These are phyloP conservation scores for Alternaria sp. DNA, from an alignment of 2,329 filamentous ascomycete species.

Conservation along the genomic window DNA sequence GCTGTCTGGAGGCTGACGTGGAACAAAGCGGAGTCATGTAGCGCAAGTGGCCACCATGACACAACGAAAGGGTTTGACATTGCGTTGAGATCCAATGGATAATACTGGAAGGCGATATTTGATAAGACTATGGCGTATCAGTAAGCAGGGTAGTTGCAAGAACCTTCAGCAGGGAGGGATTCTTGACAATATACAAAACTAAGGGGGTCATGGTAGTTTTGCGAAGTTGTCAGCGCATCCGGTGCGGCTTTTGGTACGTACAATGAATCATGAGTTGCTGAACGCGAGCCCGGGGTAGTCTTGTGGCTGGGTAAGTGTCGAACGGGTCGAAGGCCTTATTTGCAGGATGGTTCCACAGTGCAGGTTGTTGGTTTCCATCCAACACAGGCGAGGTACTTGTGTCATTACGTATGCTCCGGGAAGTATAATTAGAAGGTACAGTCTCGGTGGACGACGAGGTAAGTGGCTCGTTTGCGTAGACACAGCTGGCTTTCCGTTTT, in stretches of 20 bases:
- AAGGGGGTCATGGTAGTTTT: background rate
- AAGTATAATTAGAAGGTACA: constrained; percentile 11
- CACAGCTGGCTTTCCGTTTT: constrained; percentile 56
- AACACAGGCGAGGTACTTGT: background rate
- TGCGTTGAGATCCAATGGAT: constrained; percentile 61
- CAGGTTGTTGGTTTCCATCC: background rate
- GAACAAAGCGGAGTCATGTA: constrained; percentile 63
- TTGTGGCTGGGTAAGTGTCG: constrained; percentile 62
- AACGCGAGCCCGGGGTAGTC: constrained; percentile 58
- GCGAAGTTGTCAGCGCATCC: background rate
- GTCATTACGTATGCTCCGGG: background rate
- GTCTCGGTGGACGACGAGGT: constrained; percentile 13
- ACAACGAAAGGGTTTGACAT: constrained; percentile 64
- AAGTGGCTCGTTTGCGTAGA: constrained; percentile 63
- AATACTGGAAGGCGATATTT: constrained; percentile 66
- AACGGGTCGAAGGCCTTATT: constrained; percentile 60
- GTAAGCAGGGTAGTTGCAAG: background rate
- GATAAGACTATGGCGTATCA: constrained; percentile 55
- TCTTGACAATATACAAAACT: background rate
- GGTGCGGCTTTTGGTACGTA: constrained; percentile 41
- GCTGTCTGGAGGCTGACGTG: constrained; percentile 66
- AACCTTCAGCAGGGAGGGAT: background rate
- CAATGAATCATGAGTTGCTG: constrained; percentile 64
- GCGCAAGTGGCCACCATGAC: constrained; percentile 66
- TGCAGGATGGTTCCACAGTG: background rate